Conservation (phyloP, 2,329 filamentous ascomycete species). For the Teratosphaeria nubilosa region DNA sequence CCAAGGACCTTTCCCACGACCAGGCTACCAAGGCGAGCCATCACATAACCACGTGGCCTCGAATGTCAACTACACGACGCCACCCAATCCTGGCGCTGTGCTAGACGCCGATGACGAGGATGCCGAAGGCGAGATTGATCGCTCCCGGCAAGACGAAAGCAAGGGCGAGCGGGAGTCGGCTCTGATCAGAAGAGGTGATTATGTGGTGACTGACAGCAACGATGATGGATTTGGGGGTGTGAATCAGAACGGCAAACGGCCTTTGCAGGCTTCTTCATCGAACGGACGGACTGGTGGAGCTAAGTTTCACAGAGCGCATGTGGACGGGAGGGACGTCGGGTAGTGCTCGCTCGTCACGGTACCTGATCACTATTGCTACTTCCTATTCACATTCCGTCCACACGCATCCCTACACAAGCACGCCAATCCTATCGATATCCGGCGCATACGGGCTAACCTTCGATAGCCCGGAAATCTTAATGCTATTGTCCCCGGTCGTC, state of each 20-base stretch:
- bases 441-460: neutral
- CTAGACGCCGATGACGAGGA: slow-evolving; percentile 12
- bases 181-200: neutral
- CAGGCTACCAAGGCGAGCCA: neutral
- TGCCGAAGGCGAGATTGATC: slow-evolving; percentile 5
- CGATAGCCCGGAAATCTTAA: neutral
- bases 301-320: neutral
- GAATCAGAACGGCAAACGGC: neutral
- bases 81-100: slow-evolving; percentile 19
- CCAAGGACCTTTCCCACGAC: slow-evolving; percentile 15
- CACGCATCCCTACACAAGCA: neutral
- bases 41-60: neutral
- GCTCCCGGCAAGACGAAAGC: neutral
- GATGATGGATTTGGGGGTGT: neutral
- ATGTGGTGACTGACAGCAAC: neutral
- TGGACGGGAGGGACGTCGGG: neutral
- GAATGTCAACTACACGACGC: slow-evolving; percentile 19
- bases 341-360: neutral
- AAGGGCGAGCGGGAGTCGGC: neutral
- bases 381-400: neutral
- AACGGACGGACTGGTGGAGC: neutral
- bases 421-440: neutral
- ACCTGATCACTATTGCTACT: neutral
- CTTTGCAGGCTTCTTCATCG: neutral
- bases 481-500: neutral